Percentiles rank a stretch among this genome's conserved stretches.
Conservation (phyloP, 1,284 basidiomycete species). For the Meripilus lineatus region DNA sequence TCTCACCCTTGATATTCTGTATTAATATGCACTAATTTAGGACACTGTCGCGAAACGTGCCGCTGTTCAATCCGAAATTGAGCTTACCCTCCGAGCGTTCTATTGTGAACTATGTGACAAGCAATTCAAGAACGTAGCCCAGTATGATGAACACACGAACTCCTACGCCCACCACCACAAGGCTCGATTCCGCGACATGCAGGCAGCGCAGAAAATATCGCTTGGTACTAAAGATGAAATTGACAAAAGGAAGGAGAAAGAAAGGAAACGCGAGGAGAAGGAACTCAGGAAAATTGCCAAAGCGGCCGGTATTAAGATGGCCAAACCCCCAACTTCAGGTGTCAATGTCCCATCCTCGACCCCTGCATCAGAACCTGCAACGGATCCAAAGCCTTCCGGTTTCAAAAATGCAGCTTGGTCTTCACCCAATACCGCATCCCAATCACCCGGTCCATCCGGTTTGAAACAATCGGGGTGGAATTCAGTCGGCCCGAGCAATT, state of each 20-base stretch:
- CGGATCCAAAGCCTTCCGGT: conserved; percentile 10
- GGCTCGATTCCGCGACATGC: conserved; percentile 73
- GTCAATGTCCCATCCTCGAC: conserved; percentile 7
- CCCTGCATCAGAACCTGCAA: conserved; percentile 22
- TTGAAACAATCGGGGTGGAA: too few species aligned
- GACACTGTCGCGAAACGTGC: conserved; percentile 60
- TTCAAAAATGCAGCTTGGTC: too few species aligned
- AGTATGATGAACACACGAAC: conserved; percentile 82
- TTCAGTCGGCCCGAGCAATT: too few species aligned
- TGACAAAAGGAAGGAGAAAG: conserved; percentile 75
- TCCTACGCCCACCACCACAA: conserved; percentile 83
- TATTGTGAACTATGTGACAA: conserved; percentile 80
- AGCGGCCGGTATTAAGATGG: conserved; percentile 69
- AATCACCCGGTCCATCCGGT: too few species aligned
- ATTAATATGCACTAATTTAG: conserved; percentile 33
- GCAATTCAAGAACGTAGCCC: conserved; percentile 76
- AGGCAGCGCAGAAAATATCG: conserved; percentile 52
- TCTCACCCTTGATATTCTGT: conserved; percentile 2
- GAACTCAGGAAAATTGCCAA: conserved; percentile 75
- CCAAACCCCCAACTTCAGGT: conserved; percentile 36
- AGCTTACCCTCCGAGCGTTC: conserved; percentile 62
- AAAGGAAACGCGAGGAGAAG: conserved; percentile 75
- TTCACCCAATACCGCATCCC: too few species aligned
- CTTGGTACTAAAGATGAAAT: conserved; percentile 50
- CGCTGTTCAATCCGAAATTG: conserved; percentile 63